These are phyloP conservation scores for Spongospora subterranea DNA, from an alignment of 208 protist genomes.

Conservation along the genomic window DNA sequence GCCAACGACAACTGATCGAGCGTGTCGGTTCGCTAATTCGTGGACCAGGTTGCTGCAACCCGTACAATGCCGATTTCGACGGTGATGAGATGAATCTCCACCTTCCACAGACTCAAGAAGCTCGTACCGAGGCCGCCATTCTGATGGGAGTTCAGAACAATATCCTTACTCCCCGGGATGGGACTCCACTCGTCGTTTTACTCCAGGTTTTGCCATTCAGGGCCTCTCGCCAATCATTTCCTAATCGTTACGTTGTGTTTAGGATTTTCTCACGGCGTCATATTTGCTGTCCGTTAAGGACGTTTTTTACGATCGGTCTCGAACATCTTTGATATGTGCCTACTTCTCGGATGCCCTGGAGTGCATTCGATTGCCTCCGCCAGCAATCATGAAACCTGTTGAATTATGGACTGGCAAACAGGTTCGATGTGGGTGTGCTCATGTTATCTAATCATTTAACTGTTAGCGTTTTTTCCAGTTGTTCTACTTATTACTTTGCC, in stretches of 20 bases:
- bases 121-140: conserved; percentile 68
- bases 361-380: conserved; percentile 83
- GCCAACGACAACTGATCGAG: not conserved
- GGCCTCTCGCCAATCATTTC: not conserved
- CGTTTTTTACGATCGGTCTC: conserved; percentile 89
- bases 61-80: conserved; percentile 99
- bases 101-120: conserved; percentile 98
- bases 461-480: conserved; percentile 76
- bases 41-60: conserved; percentile 88
- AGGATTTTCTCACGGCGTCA: conserved; percentile 97
- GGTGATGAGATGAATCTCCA: conserved; percentile 99
- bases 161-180: conserved; percentile 48
- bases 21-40: not conserved
- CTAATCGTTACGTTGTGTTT: conserved; percentile 67
- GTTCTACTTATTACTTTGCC: conserved; percentile 87
- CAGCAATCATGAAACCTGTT: conserved; percentile 93
- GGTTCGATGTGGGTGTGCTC: not conserved
- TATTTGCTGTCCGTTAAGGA: conserved; percentile 94
- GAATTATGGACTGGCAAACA: conserved; percentile 99
- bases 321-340: not conserved
- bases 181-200: conserved; percentile 26
- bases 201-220: not conserved
- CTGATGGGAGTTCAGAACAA: conserved; percentile 64
- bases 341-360: conserved; percentile 53
- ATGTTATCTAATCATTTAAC: conserved; percentile 13